Conservation (phyloP, 2,329 filamentous ascomycete species). For the Talaromyces sp. region DNA sequence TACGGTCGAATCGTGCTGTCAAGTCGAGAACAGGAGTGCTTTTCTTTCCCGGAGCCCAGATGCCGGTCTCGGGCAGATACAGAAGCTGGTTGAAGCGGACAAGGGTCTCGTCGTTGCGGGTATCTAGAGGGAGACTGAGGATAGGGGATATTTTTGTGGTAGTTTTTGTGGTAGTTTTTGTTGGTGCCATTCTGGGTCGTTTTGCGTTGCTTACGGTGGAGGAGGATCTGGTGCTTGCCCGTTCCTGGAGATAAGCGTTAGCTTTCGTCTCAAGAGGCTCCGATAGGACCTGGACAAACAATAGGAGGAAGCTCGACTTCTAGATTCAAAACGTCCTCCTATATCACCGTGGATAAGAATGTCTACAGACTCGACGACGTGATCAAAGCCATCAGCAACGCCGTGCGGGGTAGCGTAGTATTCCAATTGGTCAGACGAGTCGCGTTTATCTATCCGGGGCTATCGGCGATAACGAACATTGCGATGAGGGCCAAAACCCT, state of each 20-base stretch:
- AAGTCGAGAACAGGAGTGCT: slow-evolving; percentile 10
- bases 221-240: background rate
- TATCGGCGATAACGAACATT: background rate
- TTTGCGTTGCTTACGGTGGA: background rate
- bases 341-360: background rate
- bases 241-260: background rate
- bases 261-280: background rate
- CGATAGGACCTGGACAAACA: background rate
- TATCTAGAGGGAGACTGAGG: slow-evolving; percentile 8
- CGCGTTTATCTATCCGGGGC: background rate
- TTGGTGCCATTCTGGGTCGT: slow-evolving; percentile 4
- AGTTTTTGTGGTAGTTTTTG: slow-evolving; percentile 8
- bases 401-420: background rate
- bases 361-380: background rate
- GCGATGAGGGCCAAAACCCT: background rate
- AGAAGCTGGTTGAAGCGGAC: slow-evolving; percentile 10
- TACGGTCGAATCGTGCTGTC: slow-evolving; percentile 6
- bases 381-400: background rate
- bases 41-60: slow-evolving; percentile 11
- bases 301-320: background rate
- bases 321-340: background rate
- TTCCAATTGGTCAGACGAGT: background rate
- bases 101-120: slow-evolving; percentile 7
- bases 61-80: slow-evolving; percentile 11
- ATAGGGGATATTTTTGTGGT: slow-evolving; percentile 3